Base-by-base conservation (phyloP, 306 rosid species). In the Cercis canadensis region DNA sequence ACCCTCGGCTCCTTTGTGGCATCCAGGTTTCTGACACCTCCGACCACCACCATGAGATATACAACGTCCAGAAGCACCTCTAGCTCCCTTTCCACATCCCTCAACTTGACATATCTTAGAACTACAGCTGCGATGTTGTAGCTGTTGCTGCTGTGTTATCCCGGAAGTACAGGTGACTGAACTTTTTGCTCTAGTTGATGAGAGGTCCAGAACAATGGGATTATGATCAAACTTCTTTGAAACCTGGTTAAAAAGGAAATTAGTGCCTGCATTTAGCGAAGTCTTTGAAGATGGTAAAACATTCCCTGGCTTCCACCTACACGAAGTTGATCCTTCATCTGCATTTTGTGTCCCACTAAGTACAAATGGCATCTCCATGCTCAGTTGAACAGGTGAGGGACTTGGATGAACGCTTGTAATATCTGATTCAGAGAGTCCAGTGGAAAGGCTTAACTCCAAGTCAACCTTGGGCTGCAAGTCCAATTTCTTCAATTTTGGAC, bases 21-120 rank as follows among this genome's bases (percentile, higher is more conserved):
- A 92, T n/a, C 96, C 98, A 70, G 75, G 79, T 83, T 82, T 89
- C 71, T 92, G 96, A 75, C 98, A 92, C 81, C 98, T 87, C 65
- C 98, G 80, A 65, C 98, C 98, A 34, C 98, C 98, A 65, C 98
- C 98, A 67, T 92, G 98, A 36, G 98, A 92, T 60, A 92, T 92
- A 71, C 98, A 92, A 60, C 89, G 90, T 37, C 98, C 96, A 52
- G 98, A 92, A 66, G 98, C 95, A 69, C 98, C 98, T 80, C 98
- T 80, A 46, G 98, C 98, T 69, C 96, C 96, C 87, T 92, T 92
- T 57, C 88, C 96, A 73, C 98, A 92, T 73, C 98, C 98, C 75
- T 85, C 96, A 58, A 90, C 77, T 75, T 92, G 96, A 69, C 98
- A 92, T 52, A 62, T 83, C 78, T 92, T 92, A 47, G 96, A 87